phyloP scores from a whole-genome alignment of 306 rosid species.

The Prunus mongolica region DNA sequence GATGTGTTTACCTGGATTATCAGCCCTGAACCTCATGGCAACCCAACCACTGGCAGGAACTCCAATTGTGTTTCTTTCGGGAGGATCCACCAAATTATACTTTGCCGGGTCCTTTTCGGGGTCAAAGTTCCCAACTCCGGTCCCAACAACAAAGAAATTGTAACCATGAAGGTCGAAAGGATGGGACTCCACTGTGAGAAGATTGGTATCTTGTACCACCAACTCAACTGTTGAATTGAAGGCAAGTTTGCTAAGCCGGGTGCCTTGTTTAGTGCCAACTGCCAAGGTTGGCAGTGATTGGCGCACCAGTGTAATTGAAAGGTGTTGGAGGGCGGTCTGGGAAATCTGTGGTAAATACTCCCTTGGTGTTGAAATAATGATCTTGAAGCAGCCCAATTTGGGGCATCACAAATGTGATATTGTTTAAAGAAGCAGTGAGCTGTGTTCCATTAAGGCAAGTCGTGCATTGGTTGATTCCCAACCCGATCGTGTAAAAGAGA shows the following conservation, averaged over 20 bases:
- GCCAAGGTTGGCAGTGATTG: conserved; percentile 31
- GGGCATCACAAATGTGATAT: conserved; percentile 32
- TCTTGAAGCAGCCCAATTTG: conserved; percentile 32
- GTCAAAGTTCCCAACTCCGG: conserved; percentile 32
- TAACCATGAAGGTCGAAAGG: conserved; percentile 37
- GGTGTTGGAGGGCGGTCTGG: conserved; percentile 30
- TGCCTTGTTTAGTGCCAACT: conserved; percentile 30
- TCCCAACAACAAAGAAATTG: conserved; percentile 35
- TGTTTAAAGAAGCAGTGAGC: conserved; percentile 33
- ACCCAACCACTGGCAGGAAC: conserved; percentile 39
- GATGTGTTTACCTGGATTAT: conserved; percentile 28
- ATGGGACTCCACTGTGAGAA: conserved; percentile 34
- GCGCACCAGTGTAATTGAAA: conserved; percentile 37
- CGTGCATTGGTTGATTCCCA: conserved; percentile 26
- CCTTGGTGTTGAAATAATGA: conserved; percentile 31
- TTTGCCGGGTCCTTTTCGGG: conserved; percentile 23
- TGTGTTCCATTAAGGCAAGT: conserved; percentile 29
- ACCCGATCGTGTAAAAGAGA: conserved; percentile 28
- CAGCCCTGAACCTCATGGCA: conserved; percentile 36
- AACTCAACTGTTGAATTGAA: conserved; percentile 32
- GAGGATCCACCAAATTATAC: conserved; percentile 29
- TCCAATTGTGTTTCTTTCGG: conserved; percentile 34
- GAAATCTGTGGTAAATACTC: conserved; percentile 31
- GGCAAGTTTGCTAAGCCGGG: conserved; percentile 29
- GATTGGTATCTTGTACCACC: conserved; percentile 34